Percentiles rank a stretch among this genome's conserved stretches.
Conservation (phyloP, 2,329 filamentous ascomycete species). For the Parasarocladium wereldwijsianum region DNA sequence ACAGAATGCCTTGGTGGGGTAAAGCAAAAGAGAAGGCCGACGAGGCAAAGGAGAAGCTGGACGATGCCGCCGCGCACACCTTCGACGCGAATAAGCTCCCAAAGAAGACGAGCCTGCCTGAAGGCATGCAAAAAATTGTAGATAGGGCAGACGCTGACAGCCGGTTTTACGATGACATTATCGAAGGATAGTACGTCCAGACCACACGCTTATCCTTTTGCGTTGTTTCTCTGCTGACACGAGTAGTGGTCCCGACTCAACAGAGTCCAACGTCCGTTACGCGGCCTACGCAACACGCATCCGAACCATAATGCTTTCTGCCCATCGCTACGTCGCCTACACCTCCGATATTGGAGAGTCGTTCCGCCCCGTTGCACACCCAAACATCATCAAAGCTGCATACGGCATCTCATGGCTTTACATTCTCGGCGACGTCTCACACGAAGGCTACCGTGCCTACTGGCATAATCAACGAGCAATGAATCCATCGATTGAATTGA, state of each 20-base stretch:
- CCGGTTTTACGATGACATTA: slow-evolving; percentile 61
- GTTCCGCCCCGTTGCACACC: slow-evolving; percentile 85
- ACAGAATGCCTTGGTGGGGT: slow-evolving; percentile 29
- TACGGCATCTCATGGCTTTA: slow-evolving; percentile 93
- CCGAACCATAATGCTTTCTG: slow-evolving; percentile 74
- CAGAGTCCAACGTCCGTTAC: slow-evolving; percentile 75
- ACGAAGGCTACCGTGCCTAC: slow-evolving; percentile 95
- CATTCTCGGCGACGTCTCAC: slow-evolving; percentile 72
- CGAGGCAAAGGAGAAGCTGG: too few relatives aligned
- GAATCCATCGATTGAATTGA: slow-evolving; percentile 49
- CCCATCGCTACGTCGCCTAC: slow-evolving; percentile 93
- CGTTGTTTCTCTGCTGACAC: too few relatives aligned
- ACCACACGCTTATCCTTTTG: too few relatives aligned
- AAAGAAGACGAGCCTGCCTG: slow-evolving; percentile 34
- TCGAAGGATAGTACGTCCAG: slow-evolving; percentile 58
- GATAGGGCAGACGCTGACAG: slow-evolving; percentile 49
- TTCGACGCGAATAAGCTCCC: slow-evolving; percentile 34
- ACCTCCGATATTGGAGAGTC: slow-evolving; percentile 94
- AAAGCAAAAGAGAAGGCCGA: too few relatives aligned
- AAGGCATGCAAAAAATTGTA: slow-evolving; percentile 40
- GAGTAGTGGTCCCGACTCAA: slow-evolving; percentile 48
- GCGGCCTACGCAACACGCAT: slow-evolving; percentile 80
- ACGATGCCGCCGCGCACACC: slow-evolving; percentile 12
- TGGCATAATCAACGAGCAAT: slow-evolving; percentile 65
- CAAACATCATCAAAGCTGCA: slow-evolving; percentile 62